phyloP scores from a whole-genome alignment of 331 rosid genomes.

The Quercus phellos region DNA sequence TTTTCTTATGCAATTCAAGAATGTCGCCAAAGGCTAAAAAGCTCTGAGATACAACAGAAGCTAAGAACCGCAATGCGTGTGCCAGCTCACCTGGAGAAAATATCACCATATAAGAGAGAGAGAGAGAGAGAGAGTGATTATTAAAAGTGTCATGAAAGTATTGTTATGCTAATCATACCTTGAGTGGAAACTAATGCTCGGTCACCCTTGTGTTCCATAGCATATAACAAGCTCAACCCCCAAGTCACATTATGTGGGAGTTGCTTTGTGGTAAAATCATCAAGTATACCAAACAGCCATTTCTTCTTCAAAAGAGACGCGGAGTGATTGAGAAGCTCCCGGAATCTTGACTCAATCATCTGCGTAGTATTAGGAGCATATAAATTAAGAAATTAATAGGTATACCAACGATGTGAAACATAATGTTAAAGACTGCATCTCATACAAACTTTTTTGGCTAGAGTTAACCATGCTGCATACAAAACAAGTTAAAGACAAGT shows the following conservation, averaged over 20 bases:
- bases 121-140: slow-evolving; percentile 1
- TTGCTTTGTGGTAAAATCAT: slow-evolving; percentile 92
- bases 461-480: slow-evolving; percentile 10
- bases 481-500: slow-evolving; percentile 15
- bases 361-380: slow-evolving; percentile 31
- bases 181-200: slow-evolving; percentile 74
- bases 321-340: slow-evolving; percentile 77
- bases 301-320: slow-evolving; percentile 64
- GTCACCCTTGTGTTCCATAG: slow-evolving; percentile 87
- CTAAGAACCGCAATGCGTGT: slow-evolving; percentile 93
- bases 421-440: neutral
- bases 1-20: slow-evolving; percentile 86
- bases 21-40: slow-evolving; percentile 98
- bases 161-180: slow-evolving; percentile 44
- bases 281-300: slow-evolving; percentile 83
- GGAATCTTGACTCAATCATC: slow-evolving; percentile 95
- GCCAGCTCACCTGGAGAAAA: slow-evolving; percentile 83
- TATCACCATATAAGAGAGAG: neutral
- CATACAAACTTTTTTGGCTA: neutral
- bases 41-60: slow-evolving; percentile 99
- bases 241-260: slow-evolving; percentile 98
- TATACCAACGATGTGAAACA: neutral
- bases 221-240: slow-evolving; percentile 93
- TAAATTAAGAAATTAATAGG: slow-evolving; percentile 1
- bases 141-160: neutral